A percentile compares a stretch with the other conserved stretches of the same genome.
These are phyloP conservation scores for Sordariomycetes sp. DNA, from an alignment of 2,329 filamentous ascomycete genomes.

Conservation along the genomic window DNA sequence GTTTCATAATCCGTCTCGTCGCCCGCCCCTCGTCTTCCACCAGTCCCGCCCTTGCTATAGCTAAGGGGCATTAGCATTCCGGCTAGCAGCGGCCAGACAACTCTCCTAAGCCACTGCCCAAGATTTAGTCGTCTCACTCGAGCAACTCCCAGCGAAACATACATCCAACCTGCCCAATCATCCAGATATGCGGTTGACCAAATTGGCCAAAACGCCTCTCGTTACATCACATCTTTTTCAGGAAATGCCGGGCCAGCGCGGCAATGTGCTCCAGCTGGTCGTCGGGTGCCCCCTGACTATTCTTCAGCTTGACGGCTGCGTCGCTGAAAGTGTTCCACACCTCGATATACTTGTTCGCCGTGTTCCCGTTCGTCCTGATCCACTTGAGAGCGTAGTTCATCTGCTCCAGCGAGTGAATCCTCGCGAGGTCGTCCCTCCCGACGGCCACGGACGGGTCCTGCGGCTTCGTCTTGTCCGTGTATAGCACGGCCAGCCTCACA, in stretches of 20 bases:
- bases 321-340: not conserved
- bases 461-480: not conserved
- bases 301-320: not conserved
- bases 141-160: too few species aligned
- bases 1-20: too few species aligned
- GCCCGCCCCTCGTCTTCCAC: too few species aligned
- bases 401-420: not conserved
- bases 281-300: not conserved
- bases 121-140: too few species aligned
- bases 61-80: too few species aligned
- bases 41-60: too few species aligned
- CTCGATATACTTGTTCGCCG: not conserved
- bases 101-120: too few species aligned
- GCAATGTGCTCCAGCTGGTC: not conserved
- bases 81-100: too few species aligned
- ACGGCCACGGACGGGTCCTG: not conserved
- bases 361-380: not conserved
- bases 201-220: too few species aligned
- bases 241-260: not conserved
- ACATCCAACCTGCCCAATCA: too few species aligned
- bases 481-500: not conserved
- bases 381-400: not conserved
- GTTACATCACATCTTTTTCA: not conserved
- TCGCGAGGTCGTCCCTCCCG: not conserved
- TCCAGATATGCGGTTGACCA: too few species aligned